These are phyloP conservation scores for Viola pubescens DNA, from an alignment of 441 rosid genomes.

Conservation along the genomic window DNA sequence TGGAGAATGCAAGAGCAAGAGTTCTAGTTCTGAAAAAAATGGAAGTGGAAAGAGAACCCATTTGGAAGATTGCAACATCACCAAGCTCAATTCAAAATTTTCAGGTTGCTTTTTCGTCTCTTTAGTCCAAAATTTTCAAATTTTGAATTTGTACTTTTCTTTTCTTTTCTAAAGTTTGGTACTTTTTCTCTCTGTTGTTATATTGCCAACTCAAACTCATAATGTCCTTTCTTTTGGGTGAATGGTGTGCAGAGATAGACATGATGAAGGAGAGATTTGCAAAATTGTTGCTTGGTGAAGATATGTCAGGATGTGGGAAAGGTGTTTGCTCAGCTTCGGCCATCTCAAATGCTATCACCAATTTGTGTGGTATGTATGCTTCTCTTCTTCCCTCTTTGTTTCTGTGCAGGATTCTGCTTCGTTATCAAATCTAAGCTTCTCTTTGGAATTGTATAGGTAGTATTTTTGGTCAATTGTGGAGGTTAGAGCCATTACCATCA, in stretches of 20 bases:
- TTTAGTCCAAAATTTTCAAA: slow-evolving; percentile 1
- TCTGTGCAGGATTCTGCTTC: background rate
- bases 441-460: slow-evolving; percentile 36
- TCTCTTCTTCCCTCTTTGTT: background rate
- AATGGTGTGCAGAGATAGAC: slow-evolving; percentile 50
- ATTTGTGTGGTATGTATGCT: slow-evolving; percentile 64
- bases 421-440: slow-evolving; percentile 4
- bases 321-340: slow-evolving; percentile 87
- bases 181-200: background rate
- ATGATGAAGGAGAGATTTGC: slow-evolving; percentile 92
- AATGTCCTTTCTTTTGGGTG: slow-evolving; percentile 7
- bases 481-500: slow-evolving; percentile 56
- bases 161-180: background rate
- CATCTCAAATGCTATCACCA: slow-evolving; percentile 87
- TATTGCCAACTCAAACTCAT: background rate
- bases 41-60: slow-evolving; percentile 27
- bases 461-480: slow-evolving; percentile 88
- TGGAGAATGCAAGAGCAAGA: slow-evolving; percentile 34
- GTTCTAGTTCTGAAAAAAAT: slow-evolving; percentile 37
- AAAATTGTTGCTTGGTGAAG: slow-evolving; percentile 85
- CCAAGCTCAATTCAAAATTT: slow-evolving; percentile 26
- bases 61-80: slow-evolving; percentile 28
- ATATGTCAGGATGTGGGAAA: slow-evolving; percentile 94
- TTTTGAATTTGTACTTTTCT: background rate
- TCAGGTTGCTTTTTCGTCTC: slow-evolving; percentile 34